A percentile compares a stretch with the other conserved stretches of the same genome.
Evolutionary conservation across 1,139 yeast genomes (phyloP).

Genomic region (Arxiozyma heterogenica): DNA sequence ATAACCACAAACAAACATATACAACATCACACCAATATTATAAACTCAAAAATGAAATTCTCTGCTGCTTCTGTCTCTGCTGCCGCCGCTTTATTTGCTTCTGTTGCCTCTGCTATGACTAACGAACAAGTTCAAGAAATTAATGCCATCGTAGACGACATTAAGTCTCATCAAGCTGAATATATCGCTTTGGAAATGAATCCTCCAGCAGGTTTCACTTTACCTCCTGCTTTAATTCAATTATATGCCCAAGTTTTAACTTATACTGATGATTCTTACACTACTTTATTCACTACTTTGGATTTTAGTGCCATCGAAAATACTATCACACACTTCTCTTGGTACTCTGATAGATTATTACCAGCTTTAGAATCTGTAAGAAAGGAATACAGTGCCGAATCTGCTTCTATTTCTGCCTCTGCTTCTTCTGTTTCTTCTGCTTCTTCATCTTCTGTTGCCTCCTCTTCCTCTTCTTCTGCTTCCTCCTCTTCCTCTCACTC

Average conservation of each 20-base stretch:
- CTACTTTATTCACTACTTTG: slow-evolving; percentile 30
- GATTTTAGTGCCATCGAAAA: slow-evolving; percentile 26
- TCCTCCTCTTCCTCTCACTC: neutral
- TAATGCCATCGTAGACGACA: slow-evolving; percentile 14
- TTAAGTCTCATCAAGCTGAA: slow-evolving; percentile 11
- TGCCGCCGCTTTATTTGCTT: slow-evolving; percentile 6
- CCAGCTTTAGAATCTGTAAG: slow-evolving; percentile 24
- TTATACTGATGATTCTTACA: slow-evolving; percentile 37
- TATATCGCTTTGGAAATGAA: slow-evolving; percentile 11
- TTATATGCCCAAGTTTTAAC: slow-evolving; percentile 32
- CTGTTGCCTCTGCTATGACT: slow-evolving; percentile 9
- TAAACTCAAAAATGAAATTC: slow-evolving; percentile 3
- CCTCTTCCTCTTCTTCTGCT: slow-evolving; percentile 3
- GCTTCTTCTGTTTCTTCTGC: slow-evolving; percentile 9
- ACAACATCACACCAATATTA: neutral
- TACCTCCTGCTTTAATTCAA: slow-evolving; percentile 29
- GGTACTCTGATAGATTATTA: slow-evolving; percentile 36
- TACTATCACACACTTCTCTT: slow-evolving; percentile 35
- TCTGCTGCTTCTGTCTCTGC: slow-evolving; percentile 1
- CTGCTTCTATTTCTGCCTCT: slow-evolving; percentile 14
- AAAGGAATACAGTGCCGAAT: slow-evolving; percentile 13
- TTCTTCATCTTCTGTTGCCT: neutral
- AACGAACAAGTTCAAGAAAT: slow-evolving; percentile 13
- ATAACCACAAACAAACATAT: neutral
- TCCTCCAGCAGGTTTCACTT: slow-evolving; percentile 12